Conservation (phyloP, 2,329 filamentous ascomycete genomes). For the Ascochyta clinopodiicola region DNA sequence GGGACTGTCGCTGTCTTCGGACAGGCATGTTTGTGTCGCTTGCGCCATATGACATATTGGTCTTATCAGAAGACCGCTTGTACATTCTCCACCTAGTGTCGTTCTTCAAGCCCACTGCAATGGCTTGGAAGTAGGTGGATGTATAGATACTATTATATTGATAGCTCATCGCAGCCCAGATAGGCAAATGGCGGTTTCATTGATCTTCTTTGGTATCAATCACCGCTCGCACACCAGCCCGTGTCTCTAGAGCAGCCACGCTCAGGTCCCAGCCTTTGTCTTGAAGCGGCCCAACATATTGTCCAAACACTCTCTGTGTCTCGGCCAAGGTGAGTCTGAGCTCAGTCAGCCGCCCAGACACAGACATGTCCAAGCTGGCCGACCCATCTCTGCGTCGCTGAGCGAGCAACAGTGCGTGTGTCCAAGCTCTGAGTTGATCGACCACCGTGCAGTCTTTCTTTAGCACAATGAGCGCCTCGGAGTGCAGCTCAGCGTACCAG, state of each 20-base stretch:
- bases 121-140: neutral
- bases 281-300: conserved; percentile 51
- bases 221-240: conserved; percentile 52
- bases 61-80: neutral
- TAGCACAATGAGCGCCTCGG: conserved; percentile 64
- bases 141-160: neutral
- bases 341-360: conserved; percentile 46
- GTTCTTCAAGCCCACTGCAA: neutral
- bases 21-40: neutral
- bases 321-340: conserved; percentile 49
- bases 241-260: conserved; percentile 70
- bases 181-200: neutral
- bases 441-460: conserved; percentile 62
- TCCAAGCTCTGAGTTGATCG: conserved; percentile 67
- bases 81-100: neutral
- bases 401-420: conserved; percentile 63
- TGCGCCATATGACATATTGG: neutral
- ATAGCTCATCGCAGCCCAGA: conserved; percentile 1
- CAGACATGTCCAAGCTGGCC: conserved; percentile 10
- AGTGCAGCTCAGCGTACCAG: conserved; percentile 51
- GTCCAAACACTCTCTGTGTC: conserved; percentile 53
- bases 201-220: conserved; percentile 18
- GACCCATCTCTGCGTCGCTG: neutral
- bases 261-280: conserved; percentile 70
- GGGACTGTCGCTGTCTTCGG: neutral